Base-by-base conservation (phyloP, 1,139 yeast species). In the Yamadazyma spencermartinsiae region DNA sequence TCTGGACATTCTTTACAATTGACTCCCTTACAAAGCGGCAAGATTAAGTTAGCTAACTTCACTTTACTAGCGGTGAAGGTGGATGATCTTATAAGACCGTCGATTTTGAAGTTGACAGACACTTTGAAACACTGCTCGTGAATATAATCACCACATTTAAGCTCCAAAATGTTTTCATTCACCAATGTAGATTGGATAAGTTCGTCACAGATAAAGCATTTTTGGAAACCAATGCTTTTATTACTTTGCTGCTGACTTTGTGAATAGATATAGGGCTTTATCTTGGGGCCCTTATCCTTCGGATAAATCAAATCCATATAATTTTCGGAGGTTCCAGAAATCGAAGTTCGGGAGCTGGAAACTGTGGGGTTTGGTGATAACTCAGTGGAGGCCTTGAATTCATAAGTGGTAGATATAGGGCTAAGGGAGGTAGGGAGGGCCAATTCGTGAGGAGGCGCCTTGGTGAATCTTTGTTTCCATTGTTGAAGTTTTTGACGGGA, bases 181-280 rank as follows among this genome's bases (percentile, higher is more conserved):
- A 50, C 52, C n/a, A 70, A 54, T 34, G 60, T 64, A 11, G 62
- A 56, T 33, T 59, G 53, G 11, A 69, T 52, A 9, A 53, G 47
- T 38, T 70, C 75, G 11, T 59, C 60, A 46, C 76, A 70, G 8
- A 70, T 57, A 33, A 61, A 64, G 40, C 76, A 70, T 15, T 40
- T 50, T 16, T 33, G 14, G 2, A 30, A 27, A n/a, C 41, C 41
- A 11, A 41, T 17, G 3, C 30, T 33, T 28, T 37, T 38, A 20
- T 36, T 36, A 18, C 21, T 24, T 13, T 31, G 33, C 11, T 15
- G 39, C 11, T 34, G 43, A 5, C 37, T 21, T 37, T 54, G 58
- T 3, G 53, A 39, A 36, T 49, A 56, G 6, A 54, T 49, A 37
- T 51, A 61, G 2, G 65, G 63, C 34, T 52, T 54, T 10, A 63